Conservation (phyloP, 352 stramenopile genomes). For the Phytophthora foliorum region DNA sequence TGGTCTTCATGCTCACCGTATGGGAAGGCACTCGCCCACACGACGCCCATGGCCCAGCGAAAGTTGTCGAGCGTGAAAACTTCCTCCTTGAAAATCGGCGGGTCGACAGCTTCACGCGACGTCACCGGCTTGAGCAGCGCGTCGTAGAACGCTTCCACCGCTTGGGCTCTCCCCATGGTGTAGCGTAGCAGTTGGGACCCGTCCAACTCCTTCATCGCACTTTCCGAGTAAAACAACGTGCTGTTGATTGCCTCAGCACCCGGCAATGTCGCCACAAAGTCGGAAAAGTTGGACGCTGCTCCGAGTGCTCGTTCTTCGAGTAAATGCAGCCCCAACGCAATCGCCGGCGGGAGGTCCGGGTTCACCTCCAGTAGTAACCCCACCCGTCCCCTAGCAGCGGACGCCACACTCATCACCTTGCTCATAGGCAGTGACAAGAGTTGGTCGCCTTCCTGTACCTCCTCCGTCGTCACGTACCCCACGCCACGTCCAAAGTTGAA, state of each 20-base stretch:
- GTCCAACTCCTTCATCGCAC: slow-evolving; percentile 42
- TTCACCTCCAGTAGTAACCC: slow-evolving; percentile 52
- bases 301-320: slow-evolving; percentile 56
- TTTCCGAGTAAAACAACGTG: slow-evolving; percentile 52
- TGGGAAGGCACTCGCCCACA: slow-evolving; percentile 53
- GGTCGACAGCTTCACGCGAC: slow-evolving; percentile 44
- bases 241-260: slow-evolving; percentile 37
- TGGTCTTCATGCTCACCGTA: slow-evolving; percentile 33
- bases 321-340: slow-evolving; percentile 53
- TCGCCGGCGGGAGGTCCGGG: slow-evolving; percentile 50
- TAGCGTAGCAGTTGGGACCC: slow-evolving; percentile 53
- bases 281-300: slow-evolving; percentile 48
- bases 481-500: slow-evolving; percentile 61
- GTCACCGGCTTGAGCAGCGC: slow-evolving; percentile 49
- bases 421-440: slow-evolving; percentile 45
- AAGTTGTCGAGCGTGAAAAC: slow-evolving; percentile 60
- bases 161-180: slow-evolving; percentile 37
- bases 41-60: slow-evolving; percentile 53
- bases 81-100: slow-evolving; percentile 52
- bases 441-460: slow-evolving; percentile 22
- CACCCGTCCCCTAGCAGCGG: slow-evolving; percentile 43
- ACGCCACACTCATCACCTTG: slow-evolving; percentile 52
- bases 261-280: slow-evolving; percentile 43
- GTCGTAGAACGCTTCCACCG: slow-evolving; percentile 51
- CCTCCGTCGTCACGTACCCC: slow-evolving; percentile 35